Evolutionary conservation across 768 basidiomycete genomes (phyloP).

Genomic region (Cyclocybe cylindracea): DNA sequence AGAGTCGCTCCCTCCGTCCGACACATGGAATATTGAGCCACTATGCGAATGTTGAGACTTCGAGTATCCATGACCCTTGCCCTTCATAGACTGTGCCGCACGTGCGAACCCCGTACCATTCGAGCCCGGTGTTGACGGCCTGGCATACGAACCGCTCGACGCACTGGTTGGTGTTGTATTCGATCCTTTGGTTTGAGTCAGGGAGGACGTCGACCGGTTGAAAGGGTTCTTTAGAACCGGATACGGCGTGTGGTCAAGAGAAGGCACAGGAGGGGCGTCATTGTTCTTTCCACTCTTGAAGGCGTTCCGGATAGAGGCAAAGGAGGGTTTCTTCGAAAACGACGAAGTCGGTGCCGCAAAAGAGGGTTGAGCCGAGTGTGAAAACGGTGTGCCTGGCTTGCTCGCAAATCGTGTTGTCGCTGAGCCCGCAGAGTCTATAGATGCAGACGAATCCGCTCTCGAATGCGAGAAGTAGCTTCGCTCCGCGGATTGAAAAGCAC

Average conservation of each 20-base stretch:
- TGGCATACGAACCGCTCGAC: constrained; percentile 52
- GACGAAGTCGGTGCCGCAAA: constrained; percentile 57
- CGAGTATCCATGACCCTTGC: constrained; percentile 58
- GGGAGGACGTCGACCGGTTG: constrained; percentile 78
- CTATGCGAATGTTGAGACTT: constrained; percentile 80
- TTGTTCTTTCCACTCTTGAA: constrained; percentile 70
- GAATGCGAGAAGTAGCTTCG: constrained; percentile 70
- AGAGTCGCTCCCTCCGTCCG: constrained; percentile 73
- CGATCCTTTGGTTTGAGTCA: constrained; percentile 46
- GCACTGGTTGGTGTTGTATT: constrained; percentile 37
- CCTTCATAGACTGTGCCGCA: constrained; percentile 36
- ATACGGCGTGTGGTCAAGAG: constrained; percentile 66
- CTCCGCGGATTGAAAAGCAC: constrained; percentile 52
- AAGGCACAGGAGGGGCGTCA: constrained; percentile 78
- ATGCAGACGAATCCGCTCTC: constrained; percentile 77
- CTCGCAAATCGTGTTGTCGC: constrained; percentile 49
- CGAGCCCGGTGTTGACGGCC: constrained; percentile 43
- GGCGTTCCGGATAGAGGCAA: constrained; percentile 84
- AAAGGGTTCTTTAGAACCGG: constrained; percentile 81
- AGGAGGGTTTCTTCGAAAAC: constrained; percentile 80
- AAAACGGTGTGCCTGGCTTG: constrained; percentile 56
- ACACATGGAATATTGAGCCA: constrained; percentile 70
- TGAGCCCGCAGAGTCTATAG: constrained; percentile 74
- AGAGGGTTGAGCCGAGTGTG: constrained; percentile 73
- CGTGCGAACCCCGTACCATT: constrained; percentile 49